Evolutionary conservation across 805 yeast species (phyloP), one percentile per base, ranked within the genome.

Genomic region (Spathaspora hagerdaliae): DNA sequence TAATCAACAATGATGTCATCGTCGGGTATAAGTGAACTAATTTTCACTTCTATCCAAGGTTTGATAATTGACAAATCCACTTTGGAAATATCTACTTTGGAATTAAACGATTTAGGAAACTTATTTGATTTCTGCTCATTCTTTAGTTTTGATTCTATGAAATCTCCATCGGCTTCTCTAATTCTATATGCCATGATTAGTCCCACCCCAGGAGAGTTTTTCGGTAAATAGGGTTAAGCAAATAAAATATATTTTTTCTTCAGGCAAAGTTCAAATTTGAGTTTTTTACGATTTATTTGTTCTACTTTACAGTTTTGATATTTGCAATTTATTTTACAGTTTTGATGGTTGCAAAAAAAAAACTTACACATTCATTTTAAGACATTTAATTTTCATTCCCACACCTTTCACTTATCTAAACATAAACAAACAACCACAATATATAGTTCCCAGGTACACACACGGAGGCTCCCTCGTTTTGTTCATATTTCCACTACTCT

Each of bases 1-100:
- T 74, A 77, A 35, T 73, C 80, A 2, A 66, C 60, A 6, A 74
- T 64, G 3, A 78, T 71, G 24, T 78, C 83, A 51, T 79, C 83
- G 39, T 75, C 81, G 0, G 79, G 79, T 10, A 77, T 55, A 9
- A 64, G 57, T 38, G 63, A 55, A 12, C 64, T 57, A 29, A 77
- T 45, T 41, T 58, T 52, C 4, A 55, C 52, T 2, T 49, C 52
- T 14, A 77, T 62, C 78, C 81, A 78, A 12, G 50, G 49, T 41
- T 64, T 59, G 4, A 78, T 60, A n/a, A 73, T 63, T 0, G 46
- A 51, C 39, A 63, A 49, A 50, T 76, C 67, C 29, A 78, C 71
- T 49, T 67, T 71, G 12, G 58, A 43, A 12, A 42, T 39, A n/a
- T 34, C 27, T 1, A 77, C 73, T 8, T 49, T 41, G 38, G 54